phyloP scores from a whole-genome alignment of 179 eudicot species.

The Silene noctiflora region DNA sequence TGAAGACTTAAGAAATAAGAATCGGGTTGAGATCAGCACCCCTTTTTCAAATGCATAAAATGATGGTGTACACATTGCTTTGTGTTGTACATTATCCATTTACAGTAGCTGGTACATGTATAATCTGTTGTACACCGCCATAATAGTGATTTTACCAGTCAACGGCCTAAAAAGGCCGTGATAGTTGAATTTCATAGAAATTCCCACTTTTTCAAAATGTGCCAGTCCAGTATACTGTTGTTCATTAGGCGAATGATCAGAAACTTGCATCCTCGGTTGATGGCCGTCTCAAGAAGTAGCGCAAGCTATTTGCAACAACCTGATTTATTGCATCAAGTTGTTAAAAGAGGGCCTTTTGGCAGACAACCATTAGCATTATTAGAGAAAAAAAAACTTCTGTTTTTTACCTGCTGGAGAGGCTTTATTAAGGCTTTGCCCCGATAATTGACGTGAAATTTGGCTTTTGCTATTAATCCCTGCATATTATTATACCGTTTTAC shows the following conservation, averaged over 20 bases:
- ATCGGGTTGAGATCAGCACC: neutral
- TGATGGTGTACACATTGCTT: constrained; percentile 4
- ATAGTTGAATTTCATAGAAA: constrained; percentile 12
- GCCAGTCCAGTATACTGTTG: constrained; percentile 1
- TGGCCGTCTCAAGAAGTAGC: constrained; percentile 84
- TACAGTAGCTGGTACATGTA: constrained; percentile 28
- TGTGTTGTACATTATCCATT: constrained; percentile 15
- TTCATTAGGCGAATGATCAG: constrained; percentile 30
- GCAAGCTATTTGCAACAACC: constrained; percentile 85
- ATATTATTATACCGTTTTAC: neutral
- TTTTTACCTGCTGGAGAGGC: constrained; percentile 83
- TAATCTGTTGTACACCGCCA: constrained; percentile 21
- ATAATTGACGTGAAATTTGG: constrained; percentile 92
- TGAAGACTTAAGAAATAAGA: neutral
- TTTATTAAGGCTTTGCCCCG: constrained; percentile 63
- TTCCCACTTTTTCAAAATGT: neutral
- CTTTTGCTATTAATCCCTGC: constrained; percentile 89
- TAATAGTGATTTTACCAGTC: constrained; percentile 10
- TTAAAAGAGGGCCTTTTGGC: neutral
- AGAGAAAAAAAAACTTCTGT: neutral
- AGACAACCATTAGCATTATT: constrained; percentile 2
- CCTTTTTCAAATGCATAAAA: neutral
- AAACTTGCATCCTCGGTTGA: constrained; percentile 89
- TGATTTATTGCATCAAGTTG: constrained; percentile 25
- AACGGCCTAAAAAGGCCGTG: constrained; percentile 15